These are phyloP conservation scores for Casuarina glauca DNA, from an alignment of 306 rosid species.

Conservation along the genomic window DNA sequence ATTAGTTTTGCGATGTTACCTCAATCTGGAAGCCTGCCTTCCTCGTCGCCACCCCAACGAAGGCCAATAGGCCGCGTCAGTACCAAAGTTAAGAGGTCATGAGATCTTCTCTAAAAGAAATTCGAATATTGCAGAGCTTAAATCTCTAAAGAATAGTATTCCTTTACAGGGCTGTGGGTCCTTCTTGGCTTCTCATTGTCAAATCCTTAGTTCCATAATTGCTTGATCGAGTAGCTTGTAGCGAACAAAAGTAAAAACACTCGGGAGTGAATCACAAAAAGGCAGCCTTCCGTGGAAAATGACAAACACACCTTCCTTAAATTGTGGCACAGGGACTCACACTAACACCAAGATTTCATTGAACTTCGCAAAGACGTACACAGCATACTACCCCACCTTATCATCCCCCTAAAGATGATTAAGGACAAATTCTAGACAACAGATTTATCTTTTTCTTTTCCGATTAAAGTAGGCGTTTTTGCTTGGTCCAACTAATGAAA, in stretches of 20 bases:
- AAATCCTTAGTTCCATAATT: background rate
- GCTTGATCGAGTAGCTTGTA: slow-evolving; percentile 5
- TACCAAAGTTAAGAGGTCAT: too few species aligned
- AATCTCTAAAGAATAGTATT: too few species aligned
- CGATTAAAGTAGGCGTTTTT: background rate
- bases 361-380: background rate
- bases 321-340: slow-evolving; percentile 16
- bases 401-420: background rate
- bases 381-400: background rate
- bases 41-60: too few species aligned
- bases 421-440: background rate
- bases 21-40: too few species aligned
- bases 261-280: background rate
- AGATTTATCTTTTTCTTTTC: background rate
- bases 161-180: background rate
- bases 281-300: slow-evolving; percentile 25
- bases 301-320: slow-evolving; percentile 30
- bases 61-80: too few species aligned
- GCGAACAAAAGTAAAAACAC: background rate
- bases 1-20: too few species aligned
- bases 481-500: too few species aligned
- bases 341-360: background rate
- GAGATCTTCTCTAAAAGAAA: too few species aligned
- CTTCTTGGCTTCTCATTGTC: slow-evolving; percentile 1
- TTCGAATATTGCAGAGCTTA: too few species aligned